phyloP scores from a whole-genome alignment of 139 green algal genomes.

The Closterium sp. region DNA sequence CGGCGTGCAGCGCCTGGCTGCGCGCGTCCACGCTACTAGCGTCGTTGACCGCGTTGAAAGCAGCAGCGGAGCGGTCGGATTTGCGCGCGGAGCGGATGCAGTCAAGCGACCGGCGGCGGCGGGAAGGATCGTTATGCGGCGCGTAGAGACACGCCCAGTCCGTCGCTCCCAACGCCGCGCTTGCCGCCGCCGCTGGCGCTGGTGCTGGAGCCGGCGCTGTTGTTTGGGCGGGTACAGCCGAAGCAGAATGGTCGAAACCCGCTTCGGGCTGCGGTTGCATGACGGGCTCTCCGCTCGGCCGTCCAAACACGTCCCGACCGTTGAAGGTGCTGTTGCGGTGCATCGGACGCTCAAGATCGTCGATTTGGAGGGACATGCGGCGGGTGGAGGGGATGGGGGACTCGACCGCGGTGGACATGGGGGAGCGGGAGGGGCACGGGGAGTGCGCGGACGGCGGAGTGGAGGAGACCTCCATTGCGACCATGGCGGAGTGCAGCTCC shows the following conservation, averaged over 20 bases:
- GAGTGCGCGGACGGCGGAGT: not conserved
- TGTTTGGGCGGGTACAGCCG: not conserved
- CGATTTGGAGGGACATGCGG: not conserved
- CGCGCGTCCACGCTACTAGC: not conserved
- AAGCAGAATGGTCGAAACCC: not conserved
- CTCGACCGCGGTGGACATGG: not conserved
- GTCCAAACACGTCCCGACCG: not conserved
- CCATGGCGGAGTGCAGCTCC: not conserved
- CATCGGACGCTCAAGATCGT: not conserved
- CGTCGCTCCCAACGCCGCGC: not conserved
- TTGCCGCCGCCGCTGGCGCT: conserved; percentile 1
- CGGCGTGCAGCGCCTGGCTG: not conserved
- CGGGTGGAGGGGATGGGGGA: not conserved
- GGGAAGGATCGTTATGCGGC: not conserved
- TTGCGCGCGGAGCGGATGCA: not conserved
- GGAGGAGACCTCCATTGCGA: not conserved
- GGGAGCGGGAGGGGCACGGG: not conserved
- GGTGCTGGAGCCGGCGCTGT: not conserved
- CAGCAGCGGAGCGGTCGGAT: not conserved
- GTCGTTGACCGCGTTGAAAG: not conserved
- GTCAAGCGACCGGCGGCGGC: not conserved
- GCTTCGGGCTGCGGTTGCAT: not conserved
- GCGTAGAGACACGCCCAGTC: not conserved
- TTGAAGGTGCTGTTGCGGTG: not conserved
- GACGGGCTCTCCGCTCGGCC: not conserved